Percentiles rank a stretch among this genome's conserved stretches.
phyloP scores from a whole-genome alignment of 345 rosid species.

The Clausena lansium region DNA sequence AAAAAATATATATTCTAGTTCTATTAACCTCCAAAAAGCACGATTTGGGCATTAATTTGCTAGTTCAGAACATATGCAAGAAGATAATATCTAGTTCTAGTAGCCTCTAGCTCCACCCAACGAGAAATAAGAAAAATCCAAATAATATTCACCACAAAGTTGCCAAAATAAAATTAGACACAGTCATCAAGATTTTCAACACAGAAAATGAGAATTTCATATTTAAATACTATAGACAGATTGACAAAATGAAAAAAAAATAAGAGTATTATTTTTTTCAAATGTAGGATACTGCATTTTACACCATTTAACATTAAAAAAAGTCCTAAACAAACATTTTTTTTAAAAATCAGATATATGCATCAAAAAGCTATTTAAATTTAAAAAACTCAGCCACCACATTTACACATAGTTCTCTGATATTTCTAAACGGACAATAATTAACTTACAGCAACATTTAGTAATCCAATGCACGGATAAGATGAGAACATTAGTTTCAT shows the following conservation, averaged over 20 bases:
- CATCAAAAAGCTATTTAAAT: background rate
- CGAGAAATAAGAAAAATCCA: background rate
- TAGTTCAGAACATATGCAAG: background rate
- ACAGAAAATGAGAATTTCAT: background rate
- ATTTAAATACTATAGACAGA: background rate
- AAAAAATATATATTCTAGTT: background rate
- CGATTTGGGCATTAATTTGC: background rate
- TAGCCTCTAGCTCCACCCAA: background rate
- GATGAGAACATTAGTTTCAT: slow-evolving; percentile 33
- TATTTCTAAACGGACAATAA: slow-evolving; percentile 14
- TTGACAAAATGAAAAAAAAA: background rate
- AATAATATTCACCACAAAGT: background rate
- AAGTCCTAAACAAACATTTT: background rate
- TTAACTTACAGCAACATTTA: slow-evolving; percentile 83
- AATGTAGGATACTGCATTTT: background rate
- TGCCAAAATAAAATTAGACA: background rate
- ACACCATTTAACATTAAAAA: slow-evolving; percentile 4
- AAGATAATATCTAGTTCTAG: background rate
- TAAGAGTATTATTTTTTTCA: background rate
- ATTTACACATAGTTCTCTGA: background rate
- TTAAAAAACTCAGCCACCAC: background rate
- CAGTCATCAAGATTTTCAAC: background rate
- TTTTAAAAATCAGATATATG: background rate
- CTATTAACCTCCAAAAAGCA: background rate
- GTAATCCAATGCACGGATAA: slow-evolving; percentile 61